Evolutionary conservation across 75 land plant genomes (phyloP).

Genomic region (Selaginella tamariscina): DNA sequence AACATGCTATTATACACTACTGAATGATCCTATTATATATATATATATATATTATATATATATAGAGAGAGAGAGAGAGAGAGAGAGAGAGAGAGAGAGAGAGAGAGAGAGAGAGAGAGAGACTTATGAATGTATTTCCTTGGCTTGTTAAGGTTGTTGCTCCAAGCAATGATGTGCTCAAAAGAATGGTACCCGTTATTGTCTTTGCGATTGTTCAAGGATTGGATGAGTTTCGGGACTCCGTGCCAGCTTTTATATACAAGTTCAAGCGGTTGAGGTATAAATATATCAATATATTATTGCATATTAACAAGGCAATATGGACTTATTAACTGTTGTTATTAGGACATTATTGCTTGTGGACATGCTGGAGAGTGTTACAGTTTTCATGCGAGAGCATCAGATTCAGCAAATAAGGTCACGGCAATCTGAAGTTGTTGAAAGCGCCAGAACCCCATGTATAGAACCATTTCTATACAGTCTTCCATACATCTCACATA

Average conservation of each 20-base stretch:
- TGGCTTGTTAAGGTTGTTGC: constrained; percentile 30
- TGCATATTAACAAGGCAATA: too few relatives aligned
- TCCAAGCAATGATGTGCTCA: constrained; percentile 33
- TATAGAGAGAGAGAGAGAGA: too few relatives aligned
- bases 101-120: too few relatives aligned
- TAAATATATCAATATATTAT: too few relatives aligned
- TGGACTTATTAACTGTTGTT: too few relatives aligned
- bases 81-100: too few relatives aligned
- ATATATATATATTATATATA: background rate
- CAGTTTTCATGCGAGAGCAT: constrained; percentile 25
- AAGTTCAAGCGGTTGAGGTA: constrained; percentile 24
- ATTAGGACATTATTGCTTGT: constrained; percentile 26
- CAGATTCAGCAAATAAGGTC: constrained; percentile 26
- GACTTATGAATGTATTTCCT: too few relatives aligned
- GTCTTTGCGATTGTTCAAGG: constrained; percentile 38
- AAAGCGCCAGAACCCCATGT: too few relatives aligned
- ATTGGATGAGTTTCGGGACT: constrained; percentile 32
- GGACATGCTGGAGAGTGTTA: constrained; percentile 35
- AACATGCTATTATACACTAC: too few relatives aligned
- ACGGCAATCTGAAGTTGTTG: constrained; percentile 13
- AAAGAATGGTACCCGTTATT: constrained; percentile 32
- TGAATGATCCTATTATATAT: too few relatives aligned
- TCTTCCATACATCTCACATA: too few relatives aligned
- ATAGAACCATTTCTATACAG: too few relatives aligned
- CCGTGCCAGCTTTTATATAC: constrained; percentile 20